Evolutionary conservation across 108 stramenopile genomes (phyloP), one percentile per base, ranked within the genome.

Genomic region (Nitzschia sp.): DNA sequence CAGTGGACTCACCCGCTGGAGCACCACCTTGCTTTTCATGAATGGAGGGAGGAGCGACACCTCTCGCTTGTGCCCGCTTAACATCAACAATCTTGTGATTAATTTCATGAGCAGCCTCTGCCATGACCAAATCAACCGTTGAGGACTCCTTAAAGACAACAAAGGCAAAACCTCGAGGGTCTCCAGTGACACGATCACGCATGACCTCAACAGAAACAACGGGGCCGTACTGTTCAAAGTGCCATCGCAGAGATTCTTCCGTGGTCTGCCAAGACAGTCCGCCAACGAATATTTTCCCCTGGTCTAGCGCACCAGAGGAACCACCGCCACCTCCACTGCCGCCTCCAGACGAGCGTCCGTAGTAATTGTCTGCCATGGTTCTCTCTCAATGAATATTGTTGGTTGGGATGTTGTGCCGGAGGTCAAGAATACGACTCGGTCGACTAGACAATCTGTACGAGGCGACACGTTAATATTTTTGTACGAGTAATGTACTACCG

Each of bases 241-340:
- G 86, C 68, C 88, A 94, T 42, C 92, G 83, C 52, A 97, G 79
- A 0, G 90, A 86, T 81, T 90, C 88, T 84, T 95, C 93, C 48
- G 87, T 91, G 9, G 89, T 95, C 72, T 94, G 90, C 90, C 88
- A 96, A 9, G 92, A 89, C n/a, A 97, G 78, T 58, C 94, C 94
- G 10, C 97, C 95, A 58, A 97, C 94, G 73, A 92, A 97, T 41
- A 97, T 88, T 78, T 94, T 94, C 67, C 80, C 85, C 52, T 66
- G 65, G 48, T 67, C 73, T 21, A 57, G 37, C 41, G 42, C 46
- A 41, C 42, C 41, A 17, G 24, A 19, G 25, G 29, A 3, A 40
- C 6, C 29, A n/a, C 38, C 29, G 22, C 17, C 29, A 40, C 59
- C 59, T 40, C 41, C 29, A 11, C 38, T 26, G 57, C 57, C 53